These are phyloP conservation scores for Penicillium goetzii DNA, from an alignment of 495 filamentous ascomycete species.

Conservation along the genomic window DNA sequence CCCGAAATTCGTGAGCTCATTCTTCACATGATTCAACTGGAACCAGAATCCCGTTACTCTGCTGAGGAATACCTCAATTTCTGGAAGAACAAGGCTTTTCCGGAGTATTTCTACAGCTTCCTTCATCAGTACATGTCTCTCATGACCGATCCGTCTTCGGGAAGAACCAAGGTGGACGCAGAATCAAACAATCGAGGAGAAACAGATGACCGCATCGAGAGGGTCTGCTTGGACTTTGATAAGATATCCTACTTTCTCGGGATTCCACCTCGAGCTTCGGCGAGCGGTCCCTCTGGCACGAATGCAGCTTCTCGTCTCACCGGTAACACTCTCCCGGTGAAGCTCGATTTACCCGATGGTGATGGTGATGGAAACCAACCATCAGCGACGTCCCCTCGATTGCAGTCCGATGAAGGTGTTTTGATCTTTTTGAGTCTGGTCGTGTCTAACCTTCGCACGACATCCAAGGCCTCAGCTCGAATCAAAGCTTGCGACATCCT, in stretches of 20 bases:
- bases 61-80: constrained; percentile 94
- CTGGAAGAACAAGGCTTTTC: constrained; percentile 89
- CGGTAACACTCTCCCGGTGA: constrained; percentile 66
- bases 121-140: constrained; percentile 96
- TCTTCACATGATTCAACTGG: constrained; percentile 90
- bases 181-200: constrained; percentile 72
- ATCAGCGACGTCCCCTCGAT: constrained; percentile 26
- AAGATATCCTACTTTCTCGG: constrained; percentile 95
- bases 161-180: constrained; percentile 64
- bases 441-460: constrained; percentile 85
- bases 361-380: constrained; percentile 66
- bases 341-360: constrained; percentile 82
- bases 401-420: constrained; percentile 76
- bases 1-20: constrained; percentile 84
- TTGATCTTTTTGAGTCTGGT: constrained; percentile 89
- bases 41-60: constrained; percentile 88
- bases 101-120: constrained; percentile 95
- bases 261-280: background rate
- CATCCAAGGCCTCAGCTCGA: constrained; percentile 81
- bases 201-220: constrained; percentile 89
- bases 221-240: constrained; percentile 92
- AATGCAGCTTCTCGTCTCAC: constrained; percentile 33
- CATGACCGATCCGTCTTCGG: constrained; percentile 90
- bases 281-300: background rate
- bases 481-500: constrained; percentile 91